Percentiles rank a stretch among this genome's conserved stretches.
These are phyloP conservation scores for Trichosanthes cucumerina DNA, from an alignment of 306 rosid species.

Conservation along the genomic window DNA sequence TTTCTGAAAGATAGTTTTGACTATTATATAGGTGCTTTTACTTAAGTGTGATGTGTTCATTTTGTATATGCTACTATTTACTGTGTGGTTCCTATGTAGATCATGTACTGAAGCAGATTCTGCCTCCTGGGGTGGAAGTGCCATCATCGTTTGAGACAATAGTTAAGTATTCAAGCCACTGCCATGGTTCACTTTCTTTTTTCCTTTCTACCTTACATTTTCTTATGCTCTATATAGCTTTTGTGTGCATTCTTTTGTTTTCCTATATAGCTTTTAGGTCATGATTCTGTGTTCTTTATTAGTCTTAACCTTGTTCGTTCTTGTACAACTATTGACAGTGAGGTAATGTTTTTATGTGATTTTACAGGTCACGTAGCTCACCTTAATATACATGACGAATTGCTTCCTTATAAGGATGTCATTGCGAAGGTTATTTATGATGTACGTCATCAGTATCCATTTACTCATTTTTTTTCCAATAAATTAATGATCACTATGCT, in stretches of 20 bases:
- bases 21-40: neutral
- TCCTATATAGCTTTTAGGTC: neutral
- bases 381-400: conserved; percentile 78
- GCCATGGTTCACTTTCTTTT: neutral
- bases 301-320: neutral
- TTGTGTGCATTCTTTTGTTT: neutral
- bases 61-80: neutral
- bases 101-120: conserved; percentile 77
- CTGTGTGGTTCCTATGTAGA: conserved; percentile 29
- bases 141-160: conserved; percentile 95
- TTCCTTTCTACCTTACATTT: neutral
- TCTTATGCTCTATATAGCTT: neutral
- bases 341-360: neutral
- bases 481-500: neutral
- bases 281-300: neutral
- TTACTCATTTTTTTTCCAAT: neutral
- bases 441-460: conserved; percentile 35
- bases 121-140: conserved; percentile 71
- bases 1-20: neutral
- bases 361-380: conserved; percentile 91
- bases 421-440: conserved; percentile 87
- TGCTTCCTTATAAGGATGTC: conserved; percentile 75
- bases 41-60: neutral
- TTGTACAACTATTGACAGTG: neutral
- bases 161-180: conserved; percentile 56